Evolutionary conservation across 345 rosid species (phyloP).

Genomic region (Cochlearia excelsa): DNA sequence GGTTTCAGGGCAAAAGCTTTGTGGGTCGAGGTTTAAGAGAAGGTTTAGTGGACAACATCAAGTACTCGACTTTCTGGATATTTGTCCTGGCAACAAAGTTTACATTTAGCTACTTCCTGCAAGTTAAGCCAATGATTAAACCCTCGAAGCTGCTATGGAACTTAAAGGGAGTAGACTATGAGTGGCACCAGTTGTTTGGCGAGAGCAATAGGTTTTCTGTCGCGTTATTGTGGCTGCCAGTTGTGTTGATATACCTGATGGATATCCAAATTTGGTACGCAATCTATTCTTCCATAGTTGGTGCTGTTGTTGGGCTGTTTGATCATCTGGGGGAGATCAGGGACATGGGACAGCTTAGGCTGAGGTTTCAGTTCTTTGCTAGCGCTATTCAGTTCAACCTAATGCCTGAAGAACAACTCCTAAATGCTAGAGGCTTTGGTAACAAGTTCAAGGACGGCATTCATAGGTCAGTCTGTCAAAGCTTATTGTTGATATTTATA

Average conservation of each 20-base stretch:
- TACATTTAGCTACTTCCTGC: constrained; percentile 75
- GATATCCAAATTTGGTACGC: constrained; percentile 97
- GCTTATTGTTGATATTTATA: constrained; percentile 16
- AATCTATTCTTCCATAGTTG: constrained; percentile 80
- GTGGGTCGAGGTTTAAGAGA: constrained; percentile 89
- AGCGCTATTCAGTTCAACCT: constrained; percentile 96
- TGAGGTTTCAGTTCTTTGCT: constrained; percentile 96
- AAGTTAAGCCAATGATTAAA: constrained; percentile 76
- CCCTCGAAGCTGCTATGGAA: constrained; percentile 56
- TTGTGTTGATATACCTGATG: constrained; percentile 75
- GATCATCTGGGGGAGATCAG: constrained; percentile 95
- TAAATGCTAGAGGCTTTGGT: constrained; percentile 71
- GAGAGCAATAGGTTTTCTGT: constrained; percentile 74
- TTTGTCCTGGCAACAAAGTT: constrained; percentile 79
- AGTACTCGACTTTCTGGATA: constrained; percentile 76
- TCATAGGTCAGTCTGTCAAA: constrained; percentile 42
- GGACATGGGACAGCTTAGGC: constrained; percentile 76
- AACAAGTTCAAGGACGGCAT: constrained; percentile 84
- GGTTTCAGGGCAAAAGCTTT: constrained; percentile 74
- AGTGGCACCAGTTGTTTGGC: constrained; percentile 63
- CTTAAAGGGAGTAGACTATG: constrained; percentile 44
- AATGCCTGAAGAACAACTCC: constrained; percentile 92
- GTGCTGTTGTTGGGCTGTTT: constrained; percentile 83
- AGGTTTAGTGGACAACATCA: constrained; percentile 73
- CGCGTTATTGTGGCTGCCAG: constrained; percentile 77